These are phyloP conservation scores for Cutaneotrichosporon sp. DNA, from an alignment of 1,284 basidiomycete species.

Conservation along the genomic window DNA sequence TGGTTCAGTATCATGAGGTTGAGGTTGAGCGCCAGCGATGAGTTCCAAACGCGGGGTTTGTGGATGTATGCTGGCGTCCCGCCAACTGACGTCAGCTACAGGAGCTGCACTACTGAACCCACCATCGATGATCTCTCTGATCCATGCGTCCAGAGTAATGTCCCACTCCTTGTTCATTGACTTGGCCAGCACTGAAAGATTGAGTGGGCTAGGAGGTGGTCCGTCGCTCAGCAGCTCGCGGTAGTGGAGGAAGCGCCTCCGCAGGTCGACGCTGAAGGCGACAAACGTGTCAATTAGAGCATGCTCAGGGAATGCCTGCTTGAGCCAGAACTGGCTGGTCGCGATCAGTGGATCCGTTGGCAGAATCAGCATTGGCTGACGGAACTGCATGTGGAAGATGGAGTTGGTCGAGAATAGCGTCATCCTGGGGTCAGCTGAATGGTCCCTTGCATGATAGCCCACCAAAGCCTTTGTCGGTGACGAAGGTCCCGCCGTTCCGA, in stretches of 20 bases:
- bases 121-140: slow-evolving; percentile 36
- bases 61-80: slow-evolving; percentile 24
- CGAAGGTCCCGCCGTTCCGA: slow-evolving; percentile 23
- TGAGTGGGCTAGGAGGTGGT: slow-evolving; percentile 23
- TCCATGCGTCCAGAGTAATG: slow-evolving; percentile 30
- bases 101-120: background rate
- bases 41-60: slow-evolving; percentile 36
- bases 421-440: slow-evolving; percentile 20
- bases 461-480: slow-evolving; percentile 32
- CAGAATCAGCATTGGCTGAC: slow-evolving; percentile 35
- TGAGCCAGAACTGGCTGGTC: slow-evolving; percentile 24
- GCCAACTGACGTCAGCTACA: slow-evolving; percentile 15
- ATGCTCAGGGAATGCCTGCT: slow-evolving; percentile 23
- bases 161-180: slow-evolving; percentile 38
- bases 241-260: slow-evolving; percentile 34
- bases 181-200: slow-evolving; percentile 29
- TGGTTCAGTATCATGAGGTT: slow-evolving; percentile 38
- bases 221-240: slow-evolving; percentile 27
- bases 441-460: slow-evolving; percentile 8
- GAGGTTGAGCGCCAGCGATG: slow-evolving; percentile 32
- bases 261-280: slow-evolving; percentile 32
- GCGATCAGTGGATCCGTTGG: slow-evolving; percentile 32
- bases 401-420: slow-evolving; percentile 37
- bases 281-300: slow-evolving; percentile 28
- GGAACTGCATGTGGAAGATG: slow-evolving; percentile 41